Conservation (phyloP, 805 yeast species). For the Candida xyloterini region DNA sequence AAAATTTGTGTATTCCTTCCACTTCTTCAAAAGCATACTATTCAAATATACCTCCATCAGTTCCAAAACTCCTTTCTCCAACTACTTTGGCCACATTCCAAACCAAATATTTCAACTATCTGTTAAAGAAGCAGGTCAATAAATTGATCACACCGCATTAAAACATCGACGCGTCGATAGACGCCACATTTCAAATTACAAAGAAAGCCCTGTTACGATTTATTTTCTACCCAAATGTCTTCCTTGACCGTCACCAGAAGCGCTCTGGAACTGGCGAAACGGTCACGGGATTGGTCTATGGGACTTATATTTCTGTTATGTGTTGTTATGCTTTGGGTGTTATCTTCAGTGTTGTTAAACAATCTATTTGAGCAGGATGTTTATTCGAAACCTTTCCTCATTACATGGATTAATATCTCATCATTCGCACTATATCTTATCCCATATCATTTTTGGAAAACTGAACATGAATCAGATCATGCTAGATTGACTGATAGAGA, state of each 20-base stretch:
- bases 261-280: slow-evolving; percentile 12
- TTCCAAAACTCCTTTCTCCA: slow-evolving; percentile 7
- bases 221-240: neutral
- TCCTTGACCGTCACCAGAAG: slow-evolving; percentile 7
- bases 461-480: neutral
- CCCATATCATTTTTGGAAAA: slow-evolving; percentile 41
- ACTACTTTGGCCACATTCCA: slow-evolving; percentile 16
- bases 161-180: slow-evolving; percentile 14
- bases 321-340: slow-evolving; percentile 87
- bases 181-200: neutral
- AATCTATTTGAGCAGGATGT: slow-evolving; percentile 61
- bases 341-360: slow-evolving; percentile 82
- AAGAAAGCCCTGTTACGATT: neutral
- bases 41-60: slow-evolving; percentile 3
- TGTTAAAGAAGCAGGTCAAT: slow-evolving; percentile 5
- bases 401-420: slow-evolving; percentile 88
- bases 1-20: neutral
- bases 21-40: neutral
- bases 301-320: slow-evolving; percentile 71
- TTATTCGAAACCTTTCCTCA: slow-evolving; percentile 86
- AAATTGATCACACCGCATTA: neutral
- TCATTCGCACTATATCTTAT: slow-evolving; percentile 75
- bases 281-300: slow-evolving; percentile 56
- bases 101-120: slow-evolving; percentile 11
- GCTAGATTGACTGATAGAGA: slow-evolving; percentile 45